Evolutionary conservation across 371 early-diverging fungal species (phyloP).

Genomic region (Conidiobolus incongruus): DNA sequence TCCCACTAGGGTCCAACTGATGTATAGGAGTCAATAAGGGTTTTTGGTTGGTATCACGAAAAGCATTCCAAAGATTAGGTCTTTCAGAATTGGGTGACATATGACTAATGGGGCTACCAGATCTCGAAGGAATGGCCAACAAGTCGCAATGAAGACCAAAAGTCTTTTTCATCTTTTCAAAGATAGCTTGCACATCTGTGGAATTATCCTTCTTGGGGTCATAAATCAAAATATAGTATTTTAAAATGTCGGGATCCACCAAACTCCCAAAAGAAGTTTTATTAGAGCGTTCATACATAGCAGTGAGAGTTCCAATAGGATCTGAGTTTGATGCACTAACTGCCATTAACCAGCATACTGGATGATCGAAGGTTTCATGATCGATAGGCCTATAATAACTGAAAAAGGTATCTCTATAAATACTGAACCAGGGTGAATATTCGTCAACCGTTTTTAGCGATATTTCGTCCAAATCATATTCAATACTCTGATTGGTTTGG

Average conservation of each 20-base stretch:
- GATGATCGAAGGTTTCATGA: constrained; percentile 86
- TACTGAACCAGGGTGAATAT: constrained; percentile 63
- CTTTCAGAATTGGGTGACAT: too few relatives aligned
- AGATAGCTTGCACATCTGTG: constrained; percentile 15
- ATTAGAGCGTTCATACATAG: constrained; percentile 24
- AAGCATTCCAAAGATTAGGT: too few relatives aligned
- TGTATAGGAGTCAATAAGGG: too few relatives aligned
- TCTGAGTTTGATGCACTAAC: too few relatives aligned
- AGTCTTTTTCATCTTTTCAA: constrained; percentile 35
- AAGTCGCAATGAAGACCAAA: constrained; percentile 41
- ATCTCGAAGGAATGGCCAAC: constrained; percentile 13
- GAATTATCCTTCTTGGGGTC: constrained; percentile 26
- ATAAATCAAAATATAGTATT: constrained; percentile 53
- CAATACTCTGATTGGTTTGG: not conserved
- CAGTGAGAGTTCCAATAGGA: constrained; percentile 39
- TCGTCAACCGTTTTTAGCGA: not conserved
- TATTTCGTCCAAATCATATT: not conserved
- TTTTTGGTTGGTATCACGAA: too few relatives aligned
- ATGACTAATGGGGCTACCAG: too few relatives aligned
- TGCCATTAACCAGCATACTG: constrained; percentile 78
- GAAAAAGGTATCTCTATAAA: constrained; percentile 43
- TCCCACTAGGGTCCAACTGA: too few relatives aligned
- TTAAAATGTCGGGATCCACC: constrained; percentile 33
- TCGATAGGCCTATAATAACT: constrained; percentile 44
- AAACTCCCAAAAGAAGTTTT: constrained; percentile 34